phyloP scores from a whole-genome alignment of 495 filamentous ascomycete genomes.

The Xylaria venustula region DNA sequence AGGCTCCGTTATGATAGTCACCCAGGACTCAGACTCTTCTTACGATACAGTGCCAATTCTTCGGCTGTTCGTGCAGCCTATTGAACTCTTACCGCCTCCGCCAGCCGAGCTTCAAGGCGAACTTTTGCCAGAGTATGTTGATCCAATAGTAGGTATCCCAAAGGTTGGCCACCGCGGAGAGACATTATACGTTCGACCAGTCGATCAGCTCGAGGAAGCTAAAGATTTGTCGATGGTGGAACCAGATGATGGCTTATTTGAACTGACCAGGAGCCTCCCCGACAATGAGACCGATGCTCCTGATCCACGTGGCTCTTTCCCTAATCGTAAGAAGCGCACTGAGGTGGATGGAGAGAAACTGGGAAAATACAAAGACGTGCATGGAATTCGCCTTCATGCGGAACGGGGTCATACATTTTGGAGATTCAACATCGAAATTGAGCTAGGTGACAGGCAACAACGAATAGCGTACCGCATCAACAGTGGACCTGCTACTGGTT shows the following conservation, averaged over 20 bases:
- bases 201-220: constrained; percentile 74
- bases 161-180: constrained; percentile 79
- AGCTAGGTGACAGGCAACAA: constrained; percentile 70
- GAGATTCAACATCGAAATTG: constrained; percentile 92
- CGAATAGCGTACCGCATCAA: constrained; percentile 97
- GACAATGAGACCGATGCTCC: constrained; percentile 31
- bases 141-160: constrained; percentile 82
- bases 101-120: constrained; percentile 65
- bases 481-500: constrained; percentile 79
- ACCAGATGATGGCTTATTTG: constrained; percentile 79
- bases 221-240: constrained; percentile 73
- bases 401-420: constrained; percentile 93
- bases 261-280: constrained; percentile 46
- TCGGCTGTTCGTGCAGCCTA: constrained; percentile 80
- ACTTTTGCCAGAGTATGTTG: constrained; percentile 77
- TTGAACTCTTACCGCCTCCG: constrained; percentile 81
- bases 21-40: constrained; percentile 73
- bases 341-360: constrained; percentile 68
- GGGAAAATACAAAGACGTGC: constrained; percentile 73
- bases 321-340: constrained; percentile 44
- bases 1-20: constrained; percentile 92
- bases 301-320: constrained; percentile 45
- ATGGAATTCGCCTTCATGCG: constrained; percentile 77
- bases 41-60: constrained; percentile 77
- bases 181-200: constrained; percentile 78